Evolutionary conservation across 192 early-diverging fungal species (phyloP).

Genomic region (Gorgonomyces haynaldii): DNA sequence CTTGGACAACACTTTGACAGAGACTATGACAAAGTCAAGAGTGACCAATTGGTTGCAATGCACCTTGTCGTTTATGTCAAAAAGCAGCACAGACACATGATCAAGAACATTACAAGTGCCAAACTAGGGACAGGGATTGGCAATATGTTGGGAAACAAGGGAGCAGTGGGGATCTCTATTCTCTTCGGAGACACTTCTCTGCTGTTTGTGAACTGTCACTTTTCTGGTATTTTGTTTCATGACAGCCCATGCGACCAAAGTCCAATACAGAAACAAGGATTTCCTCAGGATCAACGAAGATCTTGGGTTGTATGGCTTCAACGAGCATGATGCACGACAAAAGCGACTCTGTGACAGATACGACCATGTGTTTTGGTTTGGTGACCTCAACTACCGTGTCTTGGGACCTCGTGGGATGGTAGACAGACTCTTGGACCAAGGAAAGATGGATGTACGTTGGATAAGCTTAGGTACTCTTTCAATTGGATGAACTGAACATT

Average conservation of each 20-base stretch:
- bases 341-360: not conserved
- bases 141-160: constrained; percentile 20
- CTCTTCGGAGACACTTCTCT: constrained; percentile 4
- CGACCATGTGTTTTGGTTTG: constrained; percentile 74
- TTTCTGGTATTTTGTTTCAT: constrained; percentile 11
- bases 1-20: not conserved
- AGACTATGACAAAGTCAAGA: not conserved
- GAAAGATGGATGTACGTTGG: constrained; percentile 46
- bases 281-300: constrained; percentile 9
- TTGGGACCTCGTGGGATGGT: constrained; percentile 50
- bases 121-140: constrained; percentile 16
- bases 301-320: constrained; percentile 3
- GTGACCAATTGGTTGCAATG: not conserved
- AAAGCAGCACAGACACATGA: not conserved
- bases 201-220: constrained; percentile 15
- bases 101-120: not conserved
- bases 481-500: not conserved
- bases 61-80: not conserved
- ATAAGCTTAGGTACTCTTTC: constrained; percentile 49
- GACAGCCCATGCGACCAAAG: constrained; percentile 13
- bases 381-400: constrained; percentile 93
- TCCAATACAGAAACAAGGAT: constrained; percentile 10
- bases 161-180: constrained; percentile 9
- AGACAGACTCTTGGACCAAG: constrained; percentile 35
- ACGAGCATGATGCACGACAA: not conserved